These are phyloP conservation scores for Tylopilus balloui DNA, from an alignment of 768 basidiomycete species.

Conservation along the genomic window DNA sequence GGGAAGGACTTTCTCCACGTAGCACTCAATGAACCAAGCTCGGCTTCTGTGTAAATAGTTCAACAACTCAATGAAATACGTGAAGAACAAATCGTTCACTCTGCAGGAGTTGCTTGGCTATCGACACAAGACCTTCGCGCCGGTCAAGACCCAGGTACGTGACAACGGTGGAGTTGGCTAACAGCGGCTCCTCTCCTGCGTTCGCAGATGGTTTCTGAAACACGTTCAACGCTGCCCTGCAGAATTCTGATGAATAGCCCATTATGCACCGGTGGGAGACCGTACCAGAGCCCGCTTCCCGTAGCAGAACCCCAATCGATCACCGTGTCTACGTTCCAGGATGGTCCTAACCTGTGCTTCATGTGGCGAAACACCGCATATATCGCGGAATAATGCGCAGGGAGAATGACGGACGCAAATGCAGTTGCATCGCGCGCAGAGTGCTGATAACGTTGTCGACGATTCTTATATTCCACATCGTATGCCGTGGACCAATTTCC, in stretches of 20 bases:
- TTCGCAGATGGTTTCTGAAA: constrained; percentile 45
- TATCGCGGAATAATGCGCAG: constrained; percentile 80
- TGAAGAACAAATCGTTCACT: constrained; percentile 35
- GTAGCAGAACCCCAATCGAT: constrained; percentile 85
- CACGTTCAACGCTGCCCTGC: constrained; percentile 62
- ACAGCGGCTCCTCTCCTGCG: constrained; percentile 31
- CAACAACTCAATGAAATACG: constrained; percentile 5
- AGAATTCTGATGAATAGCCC: constrained; percentile 10
- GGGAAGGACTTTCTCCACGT: constrained; percentile 58
- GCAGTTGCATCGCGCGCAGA: constrained; percentile 72
- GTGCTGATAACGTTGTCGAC: constrained; percentile 54
- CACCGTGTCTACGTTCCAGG: constrained; percentile 57
- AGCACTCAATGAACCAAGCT: constrained; percentile 41
- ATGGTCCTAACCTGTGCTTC: constrained; percentile 56
- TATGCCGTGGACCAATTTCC: constrained; percentile 54
- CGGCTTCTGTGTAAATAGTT: constrained; percentile 38
- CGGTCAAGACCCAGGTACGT: constrained; percentile 76
- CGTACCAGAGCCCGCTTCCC: constrained; percentile 81
- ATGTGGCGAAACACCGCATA: constrained; percentile 66
- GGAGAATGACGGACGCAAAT: constrained; percentile 81
- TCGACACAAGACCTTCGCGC: constrained; percentile 61
- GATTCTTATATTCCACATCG: constrained; percentile 56
- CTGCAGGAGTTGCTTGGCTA: constrained; percentile 60
- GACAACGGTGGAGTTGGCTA: constrained; percentile 48
- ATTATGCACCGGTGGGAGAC: constrained; percentile 2